Base-by-base conservation (phyloP, 2,329 filamentous ascomycete genomes). In the Coccinonectria pachysandricola region DNA sequence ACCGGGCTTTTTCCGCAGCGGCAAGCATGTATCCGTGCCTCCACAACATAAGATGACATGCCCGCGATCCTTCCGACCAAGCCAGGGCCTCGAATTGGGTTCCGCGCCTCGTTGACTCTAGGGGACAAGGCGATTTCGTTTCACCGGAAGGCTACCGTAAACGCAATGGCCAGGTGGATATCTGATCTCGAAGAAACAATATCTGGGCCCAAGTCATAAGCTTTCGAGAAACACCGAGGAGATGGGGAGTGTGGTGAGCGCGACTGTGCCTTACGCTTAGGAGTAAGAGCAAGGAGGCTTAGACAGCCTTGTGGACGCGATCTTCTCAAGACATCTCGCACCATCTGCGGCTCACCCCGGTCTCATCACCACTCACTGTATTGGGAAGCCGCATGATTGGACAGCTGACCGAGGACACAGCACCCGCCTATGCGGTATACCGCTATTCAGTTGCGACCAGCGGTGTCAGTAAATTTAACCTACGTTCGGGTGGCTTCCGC, bases 401-500 rank as follows among this genome's bases (percentile, higher is more conserved):
- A 27, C 30, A 23, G 12, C 22, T 42, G 43, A 45, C 41, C 35
- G 43, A 46, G 32, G 30, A 32, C 40, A 24, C 34, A 37, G 36
- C 31, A 33, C 35, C 27, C 27, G 26, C 26, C 34, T 42, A n/a
- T 46, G 42, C 42, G 43, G 25, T 17, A 34, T 41, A 43, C 43
- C 40, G 41, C 41, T 40, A 46, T 46, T 34, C 37, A 46, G 29
- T 37, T 39, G 43, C 43, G 40, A 28, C 35, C 33, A 42, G 41
- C 43, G 41, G 43, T 46, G 43, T 46, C 43, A 43, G 43, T 46
- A 43, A 46, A 42, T 35, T 37, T 40, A 35, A 39, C 43, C 31
- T 23, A 39, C 37, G 17, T 40, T 38, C 43, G 28, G 43, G 33
- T 36, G 33, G 26, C 31, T 42, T 37, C 38, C 39, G 35, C 43